Base-by-base conservation (phyloP, 31 red algal species). In the Odonthalia washingtoniensis region DNA sequence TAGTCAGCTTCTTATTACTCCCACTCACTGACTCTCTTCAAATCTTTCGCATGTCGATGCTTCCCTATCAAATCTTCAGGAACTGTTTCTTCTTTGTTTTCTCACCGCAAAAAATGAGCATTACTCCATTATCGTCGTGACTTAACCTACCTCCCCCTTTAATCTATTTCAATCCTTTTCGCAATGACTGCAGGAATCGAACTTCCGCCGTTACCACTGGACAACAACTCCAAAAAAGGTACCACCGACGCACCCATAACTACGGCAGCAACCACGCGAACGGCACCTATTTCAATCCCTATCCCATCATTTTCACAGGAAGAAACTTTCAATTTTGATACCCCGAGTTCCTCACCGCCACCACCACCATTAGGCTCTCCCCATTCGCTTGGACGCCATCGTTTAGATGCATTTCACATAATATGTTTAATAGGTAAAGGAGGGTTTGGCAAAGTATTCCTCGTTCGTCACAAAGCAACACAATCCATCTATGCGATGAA, bases 371-470 rank as follows among this genome's bases (percentile, higher is more conserved):
- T 74, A 16, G 60, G 14, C 27, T 77, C 52, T 27, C 88, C 88
- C 0, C 74, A 66, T 6, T 77, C 77, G 0, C 68, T 88, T 31
- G 84, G 75, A 53, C 85, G 85, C 27, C 77, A 64, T 21, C 82
- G 91, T 40, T 60, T 96, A 17, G 90, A 97, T 62, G 86, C 85
- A 31, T 97, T 97, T 67, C 65, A 92, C 60, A 97, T 94, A 31
- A 68, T 97, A 53, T 91, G 89, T 37, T 74, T 95, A 41, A 87
- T 99, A 72, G 97, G 97, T 46, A 94, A 92, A 75, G 97, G 97
- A 39, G 91, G 87, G 32, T 96, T 99, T 45, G 97, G 94, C 18
- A 96, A 99, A 80, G 97, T 99, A 42, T 91, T 94, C 42, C 85
- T 96, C 45, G 97, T 99, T 1, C 87, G 90, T n/a, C 89, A 93